phyloP scores from a whole-genome alignment of 1,139 yeast genomes.

The Yamadazyma oceani region DNA sequence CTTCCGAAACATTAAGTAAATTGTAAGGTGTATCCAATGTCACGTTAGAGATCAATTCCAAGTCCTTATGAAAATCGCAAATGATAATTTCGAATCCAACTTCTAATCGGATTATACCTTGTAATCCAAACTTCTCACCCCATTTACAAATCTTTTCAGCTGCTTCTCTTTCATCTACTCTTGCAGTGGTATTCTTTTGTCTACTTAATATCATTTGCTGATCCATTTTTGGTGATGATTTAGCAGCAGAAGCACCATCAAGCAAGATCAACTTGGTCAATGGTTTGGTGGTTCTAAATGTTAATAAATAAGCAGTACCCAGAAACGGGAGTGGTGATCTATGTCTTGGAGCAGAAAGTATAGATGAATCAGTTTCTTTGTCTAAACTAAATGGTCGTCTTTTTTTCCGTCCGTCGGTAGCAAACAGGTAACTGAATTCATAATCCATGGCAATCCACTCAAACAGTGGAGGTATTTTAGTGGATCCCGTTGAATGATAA shows the following conservation, averaged over 20 bases:
- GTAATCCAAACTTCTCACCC: conserved; percentile 48
- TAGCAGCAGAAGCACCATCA: conserved; percentile 64
- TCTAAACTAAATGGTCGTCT: too few relatives aligned
- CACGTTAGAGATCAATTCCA: conserved; percentile 44
- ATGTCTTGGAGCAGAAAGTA: not conserved
- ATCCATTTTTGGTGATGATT: conserved; percentile 57
- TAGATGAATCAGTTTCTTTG: not conserved
- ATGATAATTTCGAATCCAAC: conserved; percentile 55
- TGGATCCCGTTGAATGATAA: conserved; percentile 44
- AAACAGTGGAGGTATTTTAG: conserved; percentile 37
- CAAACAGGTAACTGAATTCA: conserved; percentile 54
- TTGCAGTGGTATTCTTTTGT: conserved; percentile 21
- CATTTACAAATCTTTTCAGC: conserved; percentile 51
- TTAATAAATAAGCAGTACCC: conserved; percentile 24
- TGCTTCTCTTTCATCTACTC: conserved; percentile 37
- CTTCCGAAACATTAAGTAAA: conserved; percentile 33
- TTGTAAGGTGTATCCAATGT: conserved; percentile 36
- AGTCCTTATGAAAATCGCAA: conserved; percentile 44
- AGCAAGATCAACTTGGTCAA: conserved; percentile 45
- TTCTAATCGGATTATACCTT: conserved; percentile 55
- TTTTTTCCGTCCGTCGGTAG: conserved; percentile 9
- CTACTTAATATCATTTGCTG: conserved; percentile 47
- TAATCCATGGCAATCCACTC: conserved; percentile 63
- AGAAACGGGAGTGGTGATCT: not conserved
- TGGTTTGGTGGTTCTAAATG: conserved; percentile 46